phyloP scores from a whole-genome alignment of 2,329 filamentous ascomycete species.

The Leptographium flavum region DNA sequence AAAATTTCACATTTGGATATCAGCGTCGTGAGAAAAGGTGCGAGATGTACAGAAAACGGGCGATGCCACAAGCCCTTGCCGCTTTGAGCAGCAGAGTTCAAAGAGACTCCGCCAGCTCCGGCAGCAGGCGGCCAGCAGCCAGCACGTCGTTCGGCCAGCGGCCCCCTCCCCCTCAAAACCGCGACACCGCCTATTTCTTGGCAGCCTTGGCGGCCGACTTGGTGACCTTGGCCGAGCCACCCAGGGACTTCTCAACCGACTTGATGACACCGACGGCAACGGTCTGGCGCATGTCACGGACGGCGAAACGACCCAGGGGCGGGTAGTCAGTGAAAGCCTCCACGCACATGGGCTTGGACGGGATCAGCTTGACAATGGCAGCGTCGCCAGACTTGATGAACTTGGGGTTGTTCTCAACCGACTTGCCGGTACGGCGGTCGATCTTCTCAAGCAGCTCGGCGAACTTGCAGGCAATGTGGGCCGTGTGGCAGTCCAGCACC shows the following conservation, averaged over 20 bases:
- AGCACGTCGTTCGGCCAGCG: constrained; percentile 2
- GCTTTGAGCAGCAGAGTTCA: neutral
- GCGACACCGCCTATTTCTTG: constrained; percentile 49
- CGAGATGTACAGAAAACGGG: constrained; percentile 3
- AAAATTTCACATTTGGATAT: constrained; percentile 6
- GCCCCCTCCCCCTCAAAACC: constrained; percentile 4
- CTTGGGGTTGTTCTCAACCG: constrained; percentile 82
- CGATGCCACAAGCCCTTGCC: neutral
- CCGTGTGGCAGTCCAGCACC: constrained; percentile 99
- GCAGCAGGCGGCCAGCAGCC: constrained; percentile 2
- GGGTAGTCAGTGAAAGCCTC: constrained; percentile 99
- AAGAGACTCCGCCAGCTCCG: neutral
- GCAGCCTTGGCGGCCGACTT: constrained; percentile 59
- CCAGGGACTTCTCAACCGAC: constrained; percentile 54
- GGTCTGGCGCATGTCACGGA: constrained; percentile 94
- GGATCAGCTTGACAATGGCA: constrained; percentile 99
- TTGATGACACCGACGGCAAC: constrained; percentile 95
- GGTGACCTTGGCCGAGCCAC: constrained; percentile 49
- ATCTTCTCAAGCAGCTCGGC: constrained; percentile 99
- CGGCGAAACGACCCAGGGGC: constrained; percentile 98
- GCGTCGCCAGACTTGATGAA: constrained; percentile 99
- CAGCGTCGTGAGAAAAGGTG: constrained; percentile 2
- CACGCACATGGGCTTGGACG: constrained; percentile 99
- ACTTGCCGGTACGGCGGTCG: constrained; percentile 99
- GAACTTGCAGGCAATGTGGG: constrained; percentile 99